Evolutionary conservation across 2,329 filamentous ascomycete species (phyloP).

Genomic region (Myrmaecium sp.): DNA sequence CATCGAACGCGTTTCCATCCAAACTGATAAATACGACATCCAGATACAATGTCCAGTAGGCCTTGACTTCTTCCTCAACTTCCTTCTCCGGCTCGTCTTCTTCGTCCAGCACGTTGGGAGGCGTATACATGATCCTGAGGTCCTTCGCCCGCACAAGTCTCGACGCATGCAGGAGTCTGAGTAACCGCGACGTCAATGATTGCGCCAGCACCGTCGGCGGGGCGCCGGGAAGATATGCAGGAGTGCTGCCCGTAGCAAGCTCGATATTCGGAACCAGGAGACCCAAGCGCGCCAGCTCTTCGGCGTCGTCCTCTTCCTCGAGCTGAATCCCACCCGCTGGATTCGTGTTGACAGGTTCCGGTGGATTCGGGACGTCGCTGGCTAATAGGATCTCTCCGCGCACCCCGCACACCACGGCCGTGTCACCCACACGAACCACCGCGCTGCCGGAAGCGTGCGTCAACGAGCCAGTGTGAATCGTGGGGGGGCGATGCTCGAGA

Average conservation of each 20-base stretch:
- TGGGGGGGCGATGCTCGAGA: conserved; percentile 51
- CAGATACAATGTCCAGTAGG: conserved; percentile 90
- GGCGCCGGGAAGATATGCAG: conserved; percentile 67
- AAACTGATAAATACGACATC: conserved; percentile 90
- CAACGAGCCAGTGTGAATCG: conserved; percentile 66
- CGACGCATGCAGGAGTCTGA: conserved; percentile 57
- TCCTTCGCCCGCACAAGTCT: conserved; percentile 49
- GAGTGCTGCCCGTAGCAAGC: conserved; percentile 76
- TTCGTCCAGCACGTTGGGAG: conserved; percentile 25
- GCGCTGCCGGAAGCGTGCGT: conserved; percentile 83
- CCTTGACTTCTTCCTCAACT: conserved; percentile 43
- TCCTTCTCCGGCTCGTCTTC: conserved; percentile 31
- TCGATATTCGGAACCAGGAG: conserved; percentile 89
- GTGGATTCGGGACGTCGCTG: conserved; percentile 52
- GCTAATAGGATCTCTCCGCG: conserved; percentile 69
- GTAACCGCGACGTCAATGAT: conserved; percentile 64
- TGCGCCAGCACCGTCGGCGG: conserved; percentile 70
- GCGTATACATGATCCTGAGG: conserved; percentile 55
- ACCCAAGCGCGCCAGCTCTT: conserved; percentile 35
- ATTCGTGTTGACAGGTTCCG: conserved; percentile 6
- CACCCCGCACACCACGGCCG: conserved; percentile 86
- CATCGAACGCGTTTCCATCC: conserved; percentile 83
- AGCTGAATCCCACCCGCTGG: no score
- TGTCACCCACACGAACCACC: conserved; percentile 75
- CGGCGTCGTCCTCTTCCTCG: conserved; percentile 8